Evolutionary conservation across 192 early-diverging fungal genomes (phyloP).

Genomic region (Backusella parvicylindrica): DNA sequence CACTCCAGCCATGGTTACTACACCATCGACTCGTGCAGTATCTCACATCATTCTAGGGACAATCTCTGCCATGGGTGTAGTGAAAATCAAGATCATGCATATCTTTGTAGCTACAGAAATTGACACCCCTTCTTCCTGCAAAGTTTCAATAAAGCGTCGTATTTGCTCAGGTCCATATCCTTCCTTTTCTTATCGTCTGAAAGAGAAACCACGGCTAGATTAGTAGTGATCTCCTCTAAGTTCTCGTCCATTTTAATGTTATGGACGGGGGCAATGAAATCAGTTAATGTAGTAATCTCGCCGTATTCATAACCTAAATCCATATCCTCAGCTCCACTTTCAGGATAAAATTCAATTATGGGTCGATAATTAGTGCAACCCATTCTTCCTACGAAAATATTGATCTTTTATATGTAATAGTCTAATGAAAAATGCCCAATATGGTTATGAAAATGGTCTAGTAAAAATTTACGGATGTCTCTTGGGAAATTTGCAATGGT

Average conservation of each 20-base stretch:
- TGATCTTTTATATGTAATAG: conserved; percentile 8
- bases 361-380: conserved; percentile 1
- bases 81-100: background rate
- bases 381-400: conserved; percentile 7
- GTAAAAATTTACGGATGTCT: no score
- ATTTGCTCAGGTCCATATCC: no score
- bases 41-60: background rate
- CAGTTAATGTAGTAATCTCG: background rate
- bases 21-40: background rate
- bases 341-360: background rate
- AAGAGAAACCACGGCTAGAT: background rate
- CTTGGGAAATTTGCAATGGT: no score
- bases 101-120: no score
- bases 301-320: background rate
- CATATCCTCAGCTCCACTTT: background rate
- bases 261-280: no score
- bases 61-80: background rate
- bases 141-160: no score
- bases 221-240: background rate
- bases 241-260: no score
- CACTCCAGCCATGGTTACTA: background rate
- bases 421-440: background rate
- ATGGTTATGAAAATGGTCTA: no score
- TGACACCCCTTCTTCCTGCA: no score
- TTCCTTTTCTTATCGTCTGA: no score